Evolutionary conservation across 768 basidiomycete species (phyloP).

Genomic region (Auriculariales sp.): DNA sequence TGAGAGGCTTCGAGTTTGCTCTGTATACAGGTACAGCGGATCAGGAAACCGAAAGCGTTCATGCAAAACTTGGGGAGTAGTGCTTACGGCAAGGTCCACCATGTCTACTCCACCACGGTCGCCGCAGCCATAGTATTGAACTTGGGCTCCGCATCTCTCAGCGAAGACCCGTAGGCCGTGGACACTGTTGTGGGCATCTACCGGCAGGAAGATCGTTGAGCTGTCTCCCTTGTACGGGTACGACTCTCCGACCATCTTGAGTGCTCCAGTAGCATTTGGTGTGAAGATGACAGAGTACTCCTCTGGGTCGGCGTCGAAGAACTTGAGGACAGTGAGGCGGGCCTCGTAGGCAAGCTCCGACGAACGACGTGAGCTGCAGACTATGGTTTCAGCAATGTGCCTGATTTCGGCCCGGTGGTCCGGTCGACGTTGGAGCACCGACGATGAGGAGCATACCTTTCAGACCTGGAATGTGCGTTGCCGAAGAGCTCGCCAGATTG

Average conservation of each 20-base stretch:
- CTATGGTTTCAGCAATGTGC: neutral
- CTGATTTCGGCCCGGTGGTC: neutral
- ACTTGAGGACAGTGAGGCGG: conserved; percentile 54
- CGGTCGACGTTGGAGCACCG: too few relatives aligned
- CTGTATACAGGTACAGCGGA: conserved; percentile 39
- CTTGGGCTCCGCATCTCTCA: conserved; percentile 32
- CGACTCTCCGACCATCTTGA: conserved; percentile 72
- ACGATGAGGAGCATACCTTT: conserved; percentile 49
- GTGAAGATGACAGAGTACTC: conserved; percentile 70
- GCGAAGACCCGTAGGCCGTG: conserved; percentile 73
- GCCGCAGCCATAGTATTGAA: conserved; percentile 52
- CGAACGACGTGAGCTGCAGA: conserved; percentile 52
- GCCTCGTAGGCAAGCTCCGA: conserved; percentile 53
- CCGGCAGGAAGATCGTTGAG: conserved; percentile 48
- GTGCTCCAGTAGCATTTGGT: conserved; percentile 60
- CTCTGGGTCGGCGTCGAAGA: conserved; percentile 60
- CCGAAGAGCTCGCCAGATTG: conserved; percentile 41
- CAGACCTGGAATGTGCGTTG: conserved; percentile 75
- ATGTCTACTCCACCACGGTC: conserved; percentile 50
- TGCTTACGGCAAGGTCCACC: conserved; percentile 41
- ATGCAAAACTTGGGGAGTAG: conserved; percentile 1
- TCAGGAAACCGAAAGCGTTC: conserved; percentile 13
- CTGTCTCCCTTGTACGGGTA: conserved; percentile 52
- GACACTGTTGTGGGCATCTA: conserved; percentile 75
- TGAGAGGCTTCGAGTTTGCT: conserved; percentile 31